Evolutionary conservation across 768 basidiomycete genomes (phyloP).

Genomic region (Trametes punicea): DNA sequence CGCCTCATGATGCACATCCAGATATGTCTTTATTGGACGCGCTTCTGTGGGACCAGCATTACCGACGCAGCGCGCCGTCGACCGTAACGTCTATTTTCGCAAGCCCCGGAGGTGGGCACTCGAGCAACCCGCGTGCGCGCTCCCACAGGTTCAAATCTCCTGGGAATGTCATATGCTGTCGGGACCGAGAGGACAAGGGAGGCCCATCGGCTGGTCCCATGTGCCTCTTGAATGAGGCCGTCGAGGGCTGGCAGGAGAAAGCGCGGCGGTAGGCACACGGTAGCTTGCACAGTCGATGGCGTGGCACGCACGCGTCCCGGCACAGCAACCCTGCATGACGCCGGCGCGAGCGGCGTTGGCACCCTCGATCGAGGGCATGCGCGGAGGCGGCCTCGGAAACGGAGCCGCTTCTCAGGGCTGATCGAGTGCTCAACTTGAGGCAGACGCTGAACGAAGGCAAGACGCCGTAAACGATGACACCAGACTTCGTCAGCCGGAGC

Average conservation of each 20-base stretch:
- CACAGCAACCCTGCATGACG: not conserved
- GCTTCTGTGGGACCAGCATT: slow-evolving; percentile 4
- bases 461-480: slow-evolving; percentile 3
- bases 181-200: slow-evolving; percentile 13
- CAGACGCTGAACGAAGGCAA: slow-evolving; percentile 1
- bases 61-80: slow-evolving; percentile 12
- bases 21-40: slow-evolving; percentile 10
- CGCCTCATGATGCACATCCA: slow-evolving; percentile 12
- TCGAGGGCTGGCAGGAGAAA: slow-evolving; percentile 2
- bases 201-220: slow-evolving; percentile 6
- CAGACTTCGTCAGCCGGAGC: slow-evolving; percentile 2
- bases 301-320: not conserved
- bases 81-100: slow-evolving; percentile 14
- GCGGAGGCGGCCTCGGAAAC: slow-evolving; percentile 4
- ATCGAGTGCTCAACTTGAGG: slow-evolving; percentile 10
- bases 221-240: slow-evolving; percentile 3
- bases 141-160: slow-evolving; percentile 12
- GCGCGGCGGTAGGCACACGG: not conserved
- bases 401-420: slow-evolving; percentile 2
- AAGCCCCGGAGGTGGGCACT: slow-evolving; percentile 3
- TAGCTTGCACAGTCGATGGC: not conserved
- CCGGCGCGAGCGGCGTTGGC: not conserved
- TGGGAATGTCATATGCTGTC: slow-evolving; percentile 12
- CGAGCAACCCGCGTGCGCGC: slow-evolving; percentile 2
- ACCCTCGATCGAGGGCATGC: slow-evolving; percentile 10